Conservation (phyloP, 805 yeast species). For the Saturnispora gosingensis region DNA sequence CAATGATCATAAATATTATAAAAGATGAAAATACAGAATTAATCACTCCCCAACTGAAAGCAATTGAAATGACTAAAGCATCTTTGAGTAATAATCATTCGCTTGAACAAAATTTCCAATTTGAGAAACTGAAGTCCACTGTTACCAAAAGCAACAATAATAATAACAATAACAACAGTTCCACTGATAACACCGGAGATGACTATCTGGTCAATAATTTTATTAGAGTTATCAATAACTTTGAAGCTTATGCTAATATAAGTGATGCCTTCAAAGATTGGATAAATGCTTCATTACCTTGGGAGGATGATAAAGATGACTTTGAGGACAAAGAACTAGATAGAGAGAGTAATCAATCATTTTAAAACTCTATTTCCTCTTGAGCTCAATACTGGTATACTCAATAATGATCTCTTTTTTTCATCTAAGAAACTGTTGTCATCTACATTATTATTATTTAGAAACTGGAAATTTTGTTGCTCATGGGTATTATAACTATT, state of each 20-base stretch:
- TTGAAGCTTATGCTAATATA: conserved; percentile 27
- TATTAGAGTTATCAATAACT: conserved; percentile 27
- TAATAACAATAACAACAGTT: not conserved
- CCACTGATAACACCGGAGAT: conserved; percentile 9
- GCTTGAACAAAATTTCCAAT: conserved; percentile 26
- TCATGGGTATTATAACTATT: not conserved
- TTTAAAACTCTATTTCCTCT: conserved; percentile 15
- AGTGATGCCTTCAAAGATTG: conserved; percentile 31
- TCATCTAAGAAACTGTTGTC: not conserved
- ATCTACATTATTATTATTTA: not conserved
- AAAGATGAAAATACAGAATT: conserved; percentile 43
- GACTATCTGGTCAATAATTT: conserved; percentile 26
- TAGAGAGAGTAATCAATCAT: not conserved
- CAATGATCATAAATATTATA: conserved; percentile 59
- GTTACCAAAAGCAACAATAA: not conserved
- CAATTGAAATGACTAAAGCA: conserved; percentile 2
- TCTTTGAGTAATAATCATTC: conserved; percentile 12
- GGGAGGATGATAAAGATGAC: conserved; percentile 4
- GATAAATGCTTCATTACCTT: conserved; percentile 16
- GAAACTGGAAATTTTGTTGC: not conserved
- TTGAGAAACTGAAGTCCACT: conserved; percentile 18
- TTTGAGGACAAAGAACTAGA: not conserved
- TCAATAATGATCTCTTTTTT: conserved; percentile 21
- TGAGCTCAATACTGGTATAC: conserved; percentile 27
- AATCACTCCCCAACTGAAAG: not conserved